Base-by-base conservation (phyloP, 805 yeast genomes). In the Kluyveromyces starmeri region DNA sequence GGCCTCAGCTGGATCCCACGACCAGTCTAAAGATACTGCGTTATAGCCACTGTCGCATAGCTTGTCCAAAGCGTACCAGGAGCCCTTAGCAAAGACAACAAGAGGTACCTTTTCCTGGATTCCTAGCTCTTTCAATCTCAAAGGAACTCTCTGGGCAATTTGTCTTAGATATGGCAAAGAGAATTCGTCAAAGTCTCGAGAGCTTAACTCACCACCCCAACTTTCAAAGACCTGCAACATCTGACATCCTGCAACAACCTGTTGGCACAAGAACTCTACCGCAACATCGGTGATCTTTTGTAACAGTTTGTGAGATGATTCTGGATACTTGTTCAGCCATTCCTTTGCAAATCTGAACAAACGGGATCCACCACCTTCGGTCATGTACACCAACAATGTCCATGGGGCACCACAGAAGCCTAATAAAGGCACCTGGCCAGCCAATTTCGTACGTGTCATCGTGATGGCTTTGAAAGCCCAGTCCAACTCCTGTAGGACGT, bases 391-490 rank as follows among this genome's bases (percentile, higher is more conserved):
- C 65, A 92, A 68, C 40, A 92, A 64, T 9, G 98, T 92, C 96
- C 96, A 92, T 37, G 98, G 98, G 7, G 95, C 96, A 36, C 98
- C 98, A 46, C 86, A 83, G 62, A 92, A 92, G 3, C 98, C 98
- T 34, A 92, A 68, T 42, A 92, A 65, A 19, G 98, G 98, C 9
- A 88, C 96, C 50, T 94, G 73, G 33, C 98, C 98, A 27, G 77
- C 62, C 40, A 92, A 70, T 51, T 83, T 84, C 43, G 68, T 68
- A 59, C 98, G 73, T n/a, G 98, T 92, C 44, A 83, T 61, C 3
- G 94, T 81, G 46, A 92, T 83, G n/a, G 96, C 82, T 50, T 82
- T 78, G 65, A 84, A 83, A 4, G 96, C 96, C 96, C 97, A 92
- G 36, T 70, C 95, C 36, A 92, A 68, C 48, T 80, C 86, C 52